Evolutionary conservation across 306 rosid genomes (phyloP).

Genomic region (Carpinus viminea): DNA sequence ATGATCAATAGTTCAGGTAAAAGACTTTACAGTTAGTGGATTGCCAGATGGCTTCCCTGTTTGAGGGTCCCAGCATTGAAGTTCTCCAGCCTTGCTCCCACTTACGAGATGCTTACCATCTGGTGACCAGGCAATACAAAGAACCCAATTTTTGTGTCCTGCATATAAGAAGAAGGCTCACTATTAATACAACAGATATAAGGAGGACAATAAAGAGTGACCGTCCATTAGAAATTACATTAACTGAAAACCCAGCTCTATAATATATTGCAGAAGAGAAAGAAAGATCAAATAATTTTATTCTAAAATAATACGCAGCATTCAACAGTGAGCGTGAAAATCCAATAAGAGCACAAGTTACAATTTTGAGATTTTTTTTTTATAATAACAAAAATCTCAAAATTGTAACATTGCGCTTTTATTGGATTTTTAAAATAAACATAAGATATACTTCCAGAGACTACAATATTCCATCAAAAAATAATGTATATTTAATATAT

Average conservation of each 20-base stretch:
- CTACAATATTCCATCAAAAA: conserved; percentile 6
- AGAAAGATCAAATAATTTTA: not conserved
- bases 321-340: not conserved
- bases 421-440: too few relatives aligned
- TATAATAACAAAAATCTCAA: too few relatives aligned
- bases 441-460: not conserved
- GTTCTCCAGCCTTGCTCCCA: conserved; percentile 92
- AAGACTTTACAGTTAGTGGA: conserved; percentile 57
- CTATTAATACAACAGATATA: conserved; percentile 14
- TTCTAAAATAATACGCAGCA: not conserved
- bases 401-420: too few relatives aligned
- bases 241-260: not conserved
- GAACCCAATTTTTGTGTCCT: conserved; percentile 98
- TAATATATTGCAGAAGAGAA: not conserved
- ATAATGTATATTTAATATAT: not conserved
- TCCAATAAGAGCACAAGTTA: not conserved
- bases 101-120: conserved; percentile 92
- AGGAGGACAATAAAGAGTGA: not conserved
- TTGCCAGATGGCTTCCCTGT: conserved; percentile 79
- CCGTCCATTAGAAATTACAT: not conserved
- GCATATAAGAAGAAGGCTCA: conserved; percentile 22
- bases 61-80: conserved; percentile 87
- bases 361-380: not conserved
- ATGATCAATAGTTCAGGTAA: conserved; percentile 15
- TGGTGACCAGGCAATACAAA: conserved; percentile 92